These are phyloP conservation scores for Neofusicoccum sp. DNA, from an alignment of 2,329 filamentous ascomycete genomes.

Conservation along the genomic window DNA sequence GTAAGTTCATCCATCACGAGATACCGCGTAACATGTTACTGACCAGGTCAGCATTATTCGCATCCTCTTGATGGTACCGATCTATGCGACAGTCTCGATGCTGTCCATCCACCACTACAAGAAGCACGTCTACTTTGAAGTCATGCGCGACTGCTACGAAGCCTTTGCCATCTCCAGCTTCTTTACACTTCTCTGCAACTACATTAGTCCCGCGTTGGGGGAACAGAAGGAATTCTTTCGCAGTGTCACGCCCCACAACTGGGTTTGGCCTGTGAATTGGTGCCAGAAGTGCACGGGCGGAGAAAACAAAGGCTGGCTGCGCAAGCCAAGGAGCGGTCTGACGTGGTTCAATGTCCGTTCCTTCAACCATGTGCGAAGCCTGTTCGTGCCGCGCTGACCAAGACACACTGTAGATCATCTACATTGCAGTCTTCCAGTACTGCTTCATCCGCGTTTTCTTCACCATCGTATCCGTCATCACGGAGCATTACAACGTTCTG, in stretches of 20 bases:
- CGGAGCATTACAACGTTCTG: constrained; percentile 70
- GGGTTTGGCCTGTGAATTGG: constrained; percentile 75
- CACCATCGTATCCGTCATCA: constrained; percentile 75
- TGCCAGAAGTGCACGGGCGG: constrained; percentile 72
- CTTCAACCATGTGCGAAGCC: not conserved
- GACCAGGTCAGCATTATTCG: constrained; percentile 69
- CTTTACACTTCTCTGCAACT: constrained; percentile 80
- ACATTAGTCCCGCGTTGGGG: constrained; percentile 75
- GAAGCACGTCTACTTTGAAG: constrained; percentile 78
- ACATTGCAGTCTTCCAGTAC: constrained; percentile 83
- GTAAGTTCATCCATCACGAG: constrained; percentile 40
- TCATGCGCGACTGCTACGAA: constrained; percentile 84
- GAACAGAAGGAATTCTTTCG: constrained; percentile 83
- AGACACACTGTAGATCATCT: constrained; percentile 60
- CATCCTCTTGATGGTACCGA: constrained; percentile 84
- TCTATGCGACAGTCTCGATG: constrained; percentile 76
- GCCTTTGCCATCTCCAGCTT: constrained; percentile 87
- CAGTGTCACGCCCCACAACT: constrained; percentile 65
- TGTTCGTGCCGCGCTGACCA: constrained; percentile 25
- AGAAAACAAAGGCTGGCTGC: constrained; percentile 65
- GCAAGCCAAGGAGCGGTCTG: constrained; percentile 74
- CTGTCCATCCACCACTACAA: constrained; percentile 74
- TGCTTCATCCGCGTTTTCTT: constrained; percentile 81
- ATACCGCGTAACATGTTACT: not conserved
- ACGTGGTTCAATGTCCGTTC: constrained; percentile 79